A percentile compares a stretch with the other conserved stretches of the same genome.
Conservation (phyloP, 2,329 filamentous ascomycete genomes). For the Eurotiales sp. region DNA sequence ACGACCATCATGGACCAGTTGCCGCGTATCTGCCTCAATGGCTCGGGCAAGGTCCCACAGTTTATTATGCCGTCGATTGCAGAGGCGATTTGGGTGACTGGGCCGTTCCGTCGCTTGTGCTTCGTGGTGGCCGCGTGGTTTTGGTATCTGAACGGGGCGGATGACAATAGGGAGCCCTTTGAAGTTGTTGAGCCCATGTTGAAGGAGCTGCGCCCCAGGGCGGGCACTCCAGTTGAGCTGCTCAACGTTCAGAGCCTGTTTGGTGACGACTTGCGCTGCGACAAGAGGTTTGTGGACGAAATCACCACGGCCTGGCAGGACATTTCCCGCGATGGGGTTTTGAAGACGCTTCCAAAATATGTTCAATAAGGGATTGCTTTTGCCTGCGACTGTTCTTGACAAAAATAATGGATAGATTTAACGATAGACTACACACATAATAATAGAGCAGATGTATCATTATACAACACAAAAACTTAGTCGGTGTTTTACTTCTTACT, state of each 20-base stretch:
- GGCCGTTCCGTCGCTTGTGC: constrained; percentile 46
- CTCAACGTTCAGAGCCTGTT: constrained; percentile 48
- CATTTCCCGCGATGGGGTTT: constrained; percentile 46
- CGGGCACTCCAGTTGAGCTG: constrained; percentile 42
- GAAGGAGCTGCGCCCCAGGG: constrained; percentile 46
- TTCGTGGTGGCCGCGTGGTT: constrained; percentile 52
- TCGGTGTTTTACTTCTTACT: no score
- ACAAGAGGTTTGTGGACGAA: constrained; percentile 48
- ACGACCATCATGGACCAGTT: constrained; percentile 56
- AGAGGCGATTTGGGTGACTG: constrained; percentile 43
- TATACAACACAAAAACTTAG: no score
- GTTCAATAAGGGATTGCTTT: no score
- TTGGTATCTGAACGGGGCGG: constrained; percentile 49
- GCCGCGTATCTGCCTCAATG: constrained; percentile 50
- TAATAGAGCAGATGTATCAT: no score
- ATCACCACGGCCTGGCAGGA: constrained; percentile 47
- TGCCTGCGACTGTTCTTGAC: no score
- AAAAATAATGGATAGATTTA: no score
- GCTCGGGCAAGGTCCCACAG: constrained; percentile 53
- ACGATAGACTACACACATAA: no score
- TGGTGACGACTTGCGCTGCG: constrained; percentile 49
- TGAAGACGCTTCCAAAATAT: constrained; percentile 51
- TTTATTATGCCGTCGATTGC: constrained; percentile 39
- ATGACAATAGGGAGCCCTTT: constrained; percentile 45
- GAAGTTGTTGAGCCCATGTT: constrained; percentile 48